Percentiles rank a stretch among this genome's conserved stretches.
Conservation (phyloP, 805 yeast species). For the Lachancea mirantina region DNA sequence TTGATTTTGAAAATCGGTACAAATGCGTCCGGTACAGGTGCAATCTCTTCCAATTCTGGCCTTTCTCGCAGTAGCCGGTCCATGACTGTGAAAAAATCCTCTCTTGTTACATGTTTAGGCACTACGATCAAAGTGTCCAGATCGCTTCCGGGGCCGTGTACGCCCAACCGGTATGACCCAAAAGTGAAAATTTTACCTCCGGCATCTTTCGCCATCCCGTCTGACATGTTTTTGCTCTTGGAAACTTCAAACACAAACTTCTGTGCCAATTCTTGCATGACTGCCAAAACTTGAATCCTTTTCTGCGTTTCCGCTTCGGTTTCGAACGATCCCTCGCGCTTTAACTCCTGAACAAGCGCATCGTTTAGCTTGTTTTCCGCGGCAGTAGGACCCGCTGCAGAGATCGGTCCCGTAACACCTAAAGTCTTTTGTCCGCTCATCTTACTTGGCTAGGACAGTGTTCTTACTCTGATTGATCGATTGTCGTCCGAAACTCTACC, state of each 20-base stretch:
- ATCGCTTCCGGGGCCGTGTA: conserved; percentile 97
- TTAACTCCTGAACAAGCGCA: conserved; percentile 65
- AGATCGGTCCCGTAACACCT: conserved; percentile 54
- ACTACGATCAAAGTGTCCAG: conserved; percentile 95
- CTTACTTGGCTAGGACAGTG: background rate
- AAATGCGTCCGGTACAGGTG: conserved; percentile 92
- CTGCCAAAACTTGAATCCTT: conserved; percentile 65
- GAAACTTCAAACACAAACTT: conserved; percentile 83
- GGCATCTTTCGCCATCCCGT: conserved; percentile 95
- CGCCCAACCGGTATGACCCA: conserved; percentile 93
- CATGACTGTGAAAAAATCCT: conserved; percentile 82
- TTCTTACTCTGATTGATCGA: no score
- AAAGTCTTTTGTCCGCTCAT: conserved; percentile 31
- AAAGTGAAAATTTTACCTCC: conserved; percentile 97
- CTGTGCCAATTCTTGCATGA: conserved; percentile 64
- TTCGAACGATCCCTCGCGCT: conserved; percentile 83
- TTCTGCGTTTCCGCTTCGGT: conserved; percentile 74
- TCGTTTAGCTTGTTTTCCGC: conserved; percentile 74
- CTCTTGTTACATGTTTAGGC: conserved; percentile 89
- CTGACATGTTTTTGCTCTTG: conserved; percentile 80
- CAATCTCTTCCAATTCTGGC: conserved; percentile 81
- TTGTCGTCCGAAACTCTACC: no score
- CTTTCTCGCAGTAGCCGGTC: conserved; percentile 59
- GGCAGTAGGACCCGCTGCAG: conserved; percentile 76
- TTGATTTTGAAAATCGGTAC: conserved; percentile 94